These are phyloP conservation scores for Monosporascus cannonballus DNA, from an alignment of 2,329 filamentous ascomycete genomes.

Conservation along the genomic window DNA sequence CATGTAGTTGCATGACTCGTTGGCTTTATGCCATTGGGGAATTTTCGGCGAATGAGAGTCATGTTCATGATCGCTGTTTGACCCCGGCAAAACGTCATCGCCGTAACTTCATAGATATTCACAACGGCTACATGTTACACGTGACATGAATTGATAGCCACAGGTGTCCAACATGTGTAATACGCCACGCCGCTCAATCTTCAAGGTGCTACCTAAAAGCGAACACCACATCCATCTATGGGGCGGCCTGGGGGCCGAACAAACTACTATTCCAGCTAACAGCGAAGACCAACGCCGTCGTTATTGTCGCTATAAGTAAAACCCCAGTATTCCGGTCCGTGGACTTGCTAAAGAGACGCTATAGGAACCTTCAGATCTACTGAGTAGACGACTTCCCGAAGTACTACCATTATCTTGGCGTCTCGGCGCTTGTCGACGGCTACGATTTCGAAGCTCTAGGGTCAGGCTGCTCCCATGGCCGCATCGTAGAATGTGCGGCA, in stretches of 20 bases:
- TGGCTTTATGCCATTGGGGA: background rate
- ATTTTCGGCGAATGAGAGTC: background rate
- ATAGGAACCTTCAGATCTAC: constrained; percentile 57
- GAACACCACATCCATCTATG: constrained; percentile 80
- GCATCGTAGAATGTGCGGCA: constrained; percentile 61
- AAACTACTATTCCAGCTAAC: constrained; percentile 65
- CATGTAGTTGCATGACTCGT: background rate
- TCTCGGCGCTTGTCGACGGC: constrained; percentile 59
- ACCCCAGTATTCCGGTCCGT: constrained; percentile 54
- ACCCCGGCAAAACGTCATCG: background rate
- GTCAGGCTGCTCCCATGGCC: constrained; percentile 64
- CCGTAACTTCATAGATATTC: background rate
- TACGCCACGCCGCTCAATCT: constrained; percentile 49
- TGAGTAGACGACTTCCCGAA: constrained; percentile 66
- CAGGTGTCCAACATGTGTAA: constrained; percentile 45
- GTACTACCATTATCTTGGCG: constrained; percentile 68
- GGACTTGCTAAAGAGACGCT: constrained; percentile 54
- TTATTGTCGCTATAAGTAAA: constrained; percentile 46
- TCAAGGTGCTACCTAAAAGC: constrained; percentile 66
- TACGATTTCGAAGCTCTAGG: constrained; percentile 69
- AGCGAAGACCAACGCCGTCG: constrained; percentile 54
- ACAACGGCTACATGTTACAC: background rate
- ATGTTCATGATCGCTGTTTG: background rate
- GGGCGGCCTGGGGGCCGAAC: constrained; percentile 53
- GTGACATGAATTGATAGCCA: too few relatives aligned